Base-by-base conservation (phyloP, 2,329 filamentous ascomycete genomes). In the Mycosphaerella sp. region DNA sequence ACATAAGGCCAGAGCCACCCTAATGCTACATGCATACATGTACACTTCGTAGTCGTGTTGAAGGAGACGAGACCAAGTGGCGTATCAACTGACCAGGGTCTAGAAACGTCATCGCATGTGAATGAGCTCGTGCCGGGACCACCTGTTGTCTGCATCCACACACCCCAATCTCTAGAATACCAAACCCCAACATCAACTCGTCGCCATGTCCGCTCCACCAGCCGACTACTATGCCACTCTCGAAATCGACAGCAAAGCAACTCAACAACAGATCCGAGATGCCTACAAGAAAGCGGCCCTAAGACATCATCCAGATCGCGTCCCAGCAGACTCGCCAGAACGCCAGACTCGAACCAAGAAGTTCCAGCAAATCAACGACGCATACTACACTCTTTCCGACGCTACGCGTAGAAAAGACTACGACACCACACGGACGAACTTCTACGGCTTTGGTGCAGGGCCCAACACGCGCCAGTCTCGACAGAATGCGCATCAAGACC, bases 231-330 rank as follows among this genome's bases (percentile, higher is more conserved):
- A 70, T 50, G 62, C 66, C 41, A 60, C 66, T 5, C 65, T 70
- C 30, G 62, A 66, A 49, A 50, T 70, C 58, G 56, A 63, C 45
- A 79, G 87, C 32, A 85, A 79, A 60, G 89, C 91, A 30, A 86
- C 82, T 0, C 81, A 84, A 53, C 82, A 89, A 64, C 86, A 97
- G 68, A 85, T 98, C 66, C 86, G 91, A 62, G 86, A 88, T 76
- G 93, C 90, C 44, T 98, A 97, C 77, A 98, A 98, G 70, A 85
- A 86, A 54, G 87, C 87, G 63, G 91, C 91, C 4, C 76, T 97
- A 41, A 95, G 93, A 71, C 89, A 87, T 58, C 91, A 97, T 69
- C 91, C 91, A 1, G 93, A 98, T 69, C 87, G 93, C 53, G 89
- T 98, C 36, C 79, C 89, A 25, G 73, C 80, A 59, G 82, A 89